Base-by-base conservation (phyloP, 768 basidiomycete genomes). In the Pleurotus pulmonarius region DNA sequence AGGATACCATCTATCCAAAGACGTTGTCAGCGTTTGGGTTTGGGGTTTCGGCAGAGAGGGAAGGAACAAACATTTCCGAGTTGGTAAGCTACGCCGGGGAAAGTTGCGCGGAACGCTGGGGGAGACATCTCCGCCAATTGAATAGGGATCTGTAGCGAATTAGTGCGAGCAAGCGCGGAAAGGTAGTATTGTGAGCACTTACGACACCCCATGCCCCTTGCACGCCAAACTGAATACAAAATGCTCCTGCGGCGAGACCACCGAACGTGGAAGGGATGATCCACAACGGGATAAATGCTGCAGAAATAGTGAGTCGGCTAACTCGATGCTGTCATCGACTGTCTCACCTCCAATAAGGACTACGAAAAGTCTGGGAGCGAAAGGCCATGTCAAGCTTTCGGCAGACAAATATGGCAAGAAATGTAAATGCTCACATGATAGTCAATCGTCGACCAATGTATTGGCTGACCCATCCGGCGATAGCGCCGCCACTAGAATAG, bases 161-260 rank as follows among this genome's bases (percentile, higher is more conserved):
- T 12, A 48, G n/a, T 12, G 25, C 16, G 7, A 8, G 38, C 9
- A 45, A 37, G 18, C 29, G n/a, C 18, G 71, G 72, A 41, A 81
- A 73, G 61, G 11, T 8, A 34, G 29, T 34, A 34, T 75, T 79
- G 60, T 78, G 75, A 11, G 76, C 75, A 67, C 87, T 61, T 65
- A 92, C 89, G 9, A 92, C 86, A 63, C 91, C 91, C 90, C 90
- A 93, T 38, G 91, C 92, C 1, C 92, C 92, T 67, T 96, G 94
- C 0, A 95, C 90, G 49, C 90, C 91, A 61, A 91, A 83, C 64
- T 94, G 92, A 13, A 93, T 75, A 62, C 82, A 92, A 73, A 95
- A 96, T 0, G 92, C 93, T 7, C 92, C 92, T 0, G 90, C 91
- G 0, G 90, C 65, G 7, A 97, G 85, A 1, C 74, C 79, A 1